These are phyloP conservation scores for Cladophialophora chaetospira DNA, from an alignment of 2,329 filamentous ascomycete species.

Conservation along the genomic window DNA sequence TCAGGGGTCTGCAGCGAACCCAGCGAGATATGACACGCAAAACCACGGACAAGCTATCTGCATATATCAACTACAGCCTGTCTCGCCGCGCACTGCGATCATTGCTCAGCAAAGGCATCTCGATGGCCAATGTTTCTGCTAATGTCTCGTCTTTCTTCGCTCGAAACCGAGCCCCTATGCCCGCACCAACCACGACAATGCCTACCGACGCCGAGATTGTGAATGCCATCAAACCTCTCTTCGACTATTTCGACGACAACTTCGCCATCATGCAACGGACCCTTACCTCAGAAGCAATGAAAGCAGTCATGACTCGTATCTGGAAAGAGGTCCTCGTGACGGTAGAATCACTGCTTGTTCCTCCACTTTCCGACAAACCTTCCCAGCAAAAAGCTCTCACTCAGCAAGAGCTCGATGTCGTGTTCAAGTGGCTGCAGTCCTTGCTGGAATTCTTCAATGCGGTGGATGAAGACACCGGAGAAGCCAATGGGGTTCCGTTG, in stretches of 20 bases:
- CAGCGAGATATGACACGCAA: constrained; percentile 98
- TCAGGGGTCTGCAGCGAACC: constrained; percentile 89
- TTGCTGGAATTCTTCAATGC: constrained; percentile 96
- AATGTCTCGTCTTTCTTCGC: constrained; percentile 69
- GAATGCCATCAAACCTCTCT: constrained; percentile 78
- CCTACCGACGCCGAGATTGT: constrained; percentile 74
- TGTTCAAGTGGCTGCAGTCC: constrained; percentile 90
- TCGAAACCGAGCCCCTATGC: constrained; percentile 47
- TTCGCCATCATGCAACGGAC: constrained; percentile 99
- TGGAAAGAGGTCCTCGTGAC: constrained; percentile 98
- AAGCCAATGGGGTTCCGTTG: constrained; percentile 82
- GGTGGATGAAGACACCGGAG: constrained; percentile 77
- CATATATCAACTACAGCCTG: constrained; percentile 87
- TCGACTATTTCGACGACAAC: constrained; percentile 96
- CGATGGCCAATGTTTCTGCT: constrained; percentile 73
- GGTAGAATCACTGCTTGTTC: constrained; percentile 85
- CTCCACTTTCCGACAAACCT: constrained; percentile 91
- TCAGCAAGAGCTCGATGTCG: constrained; percentile 87
- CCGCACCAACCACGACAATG: constrained; percentile 47
- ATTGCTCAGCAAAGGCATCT: constrained; percentile 72
- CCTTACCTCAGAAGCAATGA: constrained; percentile 92
- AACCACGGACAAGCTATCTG: constrained; percentile 96
- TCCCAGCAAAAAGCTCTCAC: constrained; percentile 81
- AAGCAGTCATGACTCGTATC: constrained; percentile 93
- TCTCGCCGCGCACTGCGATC: constrained; percentile 77